Conservation (phyloP, 169 alveolate species). For the Toxoplasma gondii region DNA sequence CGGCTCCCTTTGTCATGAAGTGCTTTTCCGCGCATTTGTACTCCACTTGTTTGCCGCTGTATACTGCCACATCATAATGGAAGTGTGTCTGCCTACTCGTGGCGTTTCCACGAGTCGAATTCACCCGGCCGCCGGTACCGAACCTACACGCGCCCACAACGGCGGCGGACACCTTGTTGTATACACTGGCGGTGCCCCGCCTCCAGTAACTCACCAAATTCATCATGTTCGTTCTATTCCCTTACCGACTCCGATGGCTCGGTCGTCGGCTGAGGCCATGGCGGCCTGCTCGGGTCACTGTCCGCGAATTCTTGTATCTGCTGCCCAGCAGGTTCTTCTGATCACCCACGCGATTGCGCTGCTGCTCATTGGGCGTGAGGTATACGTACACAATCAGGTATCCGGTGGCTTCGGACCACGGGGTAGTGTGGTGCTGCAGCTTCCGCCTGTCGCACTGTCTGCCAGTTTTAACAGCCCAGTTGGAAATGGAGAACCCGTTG, state of each 20-base stretch:
- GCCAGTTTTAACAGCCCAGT: background rate
- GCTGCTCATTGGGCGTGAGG: constrained; percentile 6
- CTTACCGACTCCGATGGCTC: background rate
- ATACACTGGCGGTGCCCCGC: background rate
- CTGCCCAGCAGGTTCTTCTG: constrained; percentile 33
- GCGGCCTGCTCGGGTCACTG: constrained; percentile 38
- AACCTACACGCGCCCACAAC: background rate
- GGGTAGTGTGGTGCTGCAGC: background rate
- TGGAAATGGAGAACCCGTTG: background rate
- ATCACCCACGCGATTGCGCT: constrained; percentile 31
- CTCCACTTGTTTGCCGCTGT: background rate
- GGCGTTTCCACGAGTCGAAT: background rate
- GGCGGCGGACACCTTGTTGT: background rate
- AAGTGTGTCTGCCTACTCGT: background rate
- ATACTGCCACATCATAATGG: background rate
- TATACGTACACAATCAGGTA: background rate
- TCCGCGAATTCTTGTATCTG: constrained; percentile 15
- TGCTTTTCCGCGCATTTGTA: background rate
- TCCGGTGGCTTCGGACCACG: background rate
- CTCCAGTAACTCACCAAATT: background rate
- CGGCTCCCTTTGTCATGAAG: too few relatives aligned
- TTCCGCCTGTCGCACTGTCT: background rate
- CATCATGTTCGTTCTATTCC: background rate
- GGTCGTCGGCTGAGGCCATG: constrained; percentile 14
- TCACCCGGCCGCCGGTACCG: background rate